phyloP scores from a whole-genome alignment of 306 rosid genomes.

The Astragalus membranaceus region DNA sequence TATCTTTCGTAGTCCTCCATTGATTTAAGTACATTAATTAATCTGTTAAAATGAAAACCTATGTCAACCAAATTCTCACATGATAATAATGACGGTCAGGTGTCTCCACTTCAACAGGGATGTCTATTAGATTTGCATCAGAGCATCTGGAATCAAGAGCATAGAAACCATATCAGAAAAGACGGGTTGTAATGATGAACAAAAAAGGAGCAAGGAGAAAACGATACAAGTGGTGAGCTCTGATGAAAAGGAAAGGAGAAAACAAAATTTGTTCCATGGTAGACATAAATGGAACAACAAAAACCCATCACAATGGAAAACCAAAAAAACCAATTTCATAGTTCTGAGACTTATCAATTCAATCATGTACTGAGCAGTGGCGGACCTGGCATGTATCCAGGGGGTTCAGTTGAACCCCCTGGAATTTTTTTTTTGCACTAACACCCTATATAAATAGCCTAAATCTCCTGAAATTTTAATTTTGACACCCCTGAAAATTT shows the following conservation, averaged over 20 bases:
- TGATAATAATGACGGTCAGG: slow-evolving; percentile 94
- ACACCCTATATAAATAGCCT: no score
- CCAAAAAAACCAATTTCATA: neutral
- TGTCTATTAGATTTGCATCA: slow-evolving; percentile 67
- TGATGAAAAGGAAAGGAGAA: neutral
- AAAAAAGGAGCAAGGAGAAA: neutral
- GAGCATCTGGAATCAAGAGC: slow-evolving; percentile 39
- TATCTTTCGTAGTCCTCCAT: neutral
- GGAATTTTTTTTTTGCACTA: no score
- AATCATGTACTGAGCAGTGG: no score
- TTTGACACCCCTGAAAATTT: no score
- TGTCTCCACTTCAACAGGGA: slow-evolving; percentile 93
- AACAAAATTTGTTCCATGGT: neutral
- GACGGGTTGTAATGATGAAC: neutral
- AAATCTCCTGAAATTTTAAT: no score
- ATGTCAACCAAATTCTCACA: slow-evolving; percentile 30
- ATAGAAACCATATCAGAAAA: neutral
- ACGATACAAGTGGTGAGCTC: neutral
- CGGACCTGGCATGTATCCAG: no score
- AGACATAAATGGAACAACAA: slow-evolving; percentile 10
- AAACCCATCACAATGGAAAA: neutral
- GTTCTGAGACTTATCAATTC: neutral
- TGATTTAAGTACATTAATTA: neutral
- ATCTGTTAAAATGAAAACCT: neutral
- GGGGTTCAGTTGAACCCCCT: no score